Evolutionary conservation across 2,329 filamentous ascomycete genomes (phyloP).

Genomic region (Sordariomycetes sp.): DNA sequence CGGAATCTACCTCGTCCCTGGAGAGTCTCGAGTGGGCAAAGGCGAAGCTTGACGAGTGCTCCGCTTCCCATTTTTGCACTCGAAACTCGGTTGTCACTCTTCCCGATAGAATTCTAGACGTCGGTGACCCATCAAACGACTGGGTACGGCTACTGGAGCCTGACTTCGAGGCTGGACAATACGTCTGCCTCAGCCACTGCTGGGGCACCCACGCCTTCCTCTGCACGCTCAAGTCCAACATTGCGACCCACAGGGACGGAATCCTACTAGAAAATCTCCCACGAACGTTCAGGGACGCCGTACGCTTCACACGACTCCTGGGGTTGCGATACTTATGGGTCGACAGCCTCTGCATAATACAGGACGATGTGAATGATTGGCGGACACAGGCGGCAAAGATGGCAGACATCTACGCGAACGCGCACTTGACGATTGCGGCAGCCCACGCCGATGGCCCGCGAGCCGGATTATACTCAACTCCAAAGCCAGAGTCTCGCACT

Average conservation of each 20-base stretch:
- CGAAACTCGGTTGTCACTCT: background rate
- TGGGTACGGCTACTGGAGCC: background rate
- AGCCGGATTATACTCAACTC: background rate
- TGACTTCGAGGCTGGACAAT: background rate
- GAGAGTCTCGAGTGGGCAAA: background rate
- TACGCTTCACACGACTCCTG: background rate
- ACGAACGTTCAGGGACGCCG: background rate
- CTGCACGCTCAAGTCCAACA: background rate
- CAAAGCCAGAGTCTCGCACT: background rate
- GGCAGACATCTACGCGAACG: background rate
- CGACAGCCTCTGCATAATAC: conserved; percentile 14
- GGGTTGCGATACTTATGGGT: conserved; percentile 10
- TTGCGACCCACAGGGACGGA: background rate
- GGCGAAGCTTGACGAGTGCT: background rate
- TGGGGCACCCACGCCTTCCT: background rate
- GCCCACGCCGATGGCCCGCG: background rate
- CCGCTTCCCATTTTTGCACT: background rate
- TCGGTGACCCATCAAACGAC: background rate
- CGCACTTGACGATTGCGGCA: background rate
- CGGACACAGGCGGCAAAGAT: background rate
- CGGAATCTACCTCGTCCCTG: background rate
- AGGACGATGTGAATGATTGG: conserved; percentile 6
- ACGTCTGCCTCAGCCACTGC: background rate
- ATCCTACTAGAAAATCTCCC: background rate
- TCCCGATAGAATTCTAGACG: background rate